Conservation (phyloP, 1,139 yeast species). For the Ogataea hybrid region DNA sequence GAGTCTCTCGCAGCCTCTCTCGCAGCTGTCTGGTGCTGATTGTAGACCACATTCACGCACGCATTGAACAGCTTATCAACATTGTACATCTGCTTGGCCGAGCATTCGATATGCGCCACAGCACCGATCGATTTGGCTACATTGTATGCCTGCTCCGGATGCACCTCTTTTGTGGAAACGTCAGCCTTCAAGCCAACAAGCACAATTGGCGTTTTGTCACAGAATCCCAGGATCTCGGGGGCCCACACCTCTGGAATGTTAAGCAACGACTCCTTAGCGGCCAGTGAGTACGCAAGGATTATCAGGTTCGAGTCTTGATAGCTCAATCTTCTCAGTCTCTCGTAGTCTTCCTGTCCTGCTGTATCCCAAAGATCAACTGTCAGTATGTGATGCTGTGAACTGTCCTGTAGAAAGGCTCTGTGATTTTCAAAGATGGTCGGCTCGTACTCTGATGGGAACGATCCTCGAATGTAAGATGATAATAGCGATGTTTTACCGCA, state of each 20-base stretch:
- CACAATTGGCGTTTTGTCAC: constrained; percentile 74
- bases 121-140: constrained; percentile 71
- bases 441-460: constrained; percentile 68
- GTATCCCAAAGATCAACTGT: constrained; percentile 78
- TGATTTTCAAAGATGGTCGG: constrained; percentile 91
- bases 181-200: constrained; percentile 82
- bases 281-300: constrained; percentile 73
- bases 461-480: constrained; percentile 77
- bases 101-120: constrained; percentile 74
- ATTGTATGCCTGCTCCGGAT: constrained; percentile 30
- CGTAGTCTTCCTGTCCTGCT: constrained; percentile 93
- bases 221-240: constrained; percentile 81
- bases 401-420: constrained; percentile 54
- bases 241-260: constrained; percentile 83
- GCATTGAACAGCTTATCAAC: constrained; percentile 63
- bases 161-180: constrained; percentile 39
- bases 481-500: constrained; percentile 90
- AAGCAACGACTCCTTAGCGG: constrained; percentile 59
- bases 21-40: constrained; percentile 14
- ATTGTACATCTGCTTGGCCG: constrained; percentile 69
- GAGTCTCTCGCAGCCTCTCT: constrained; percentile 13
- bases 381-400: constrained; percentile 47
- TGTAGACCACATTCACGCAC: constrained; percentile 28
- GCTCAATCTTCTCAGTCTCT: constrained; percentile 75
- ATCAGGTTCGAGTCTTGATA: constrained; percentile 81